Conservation (phyloP, 2,329 filamentous ascomycete species). For the Cladosporium colombiae region DNA sequence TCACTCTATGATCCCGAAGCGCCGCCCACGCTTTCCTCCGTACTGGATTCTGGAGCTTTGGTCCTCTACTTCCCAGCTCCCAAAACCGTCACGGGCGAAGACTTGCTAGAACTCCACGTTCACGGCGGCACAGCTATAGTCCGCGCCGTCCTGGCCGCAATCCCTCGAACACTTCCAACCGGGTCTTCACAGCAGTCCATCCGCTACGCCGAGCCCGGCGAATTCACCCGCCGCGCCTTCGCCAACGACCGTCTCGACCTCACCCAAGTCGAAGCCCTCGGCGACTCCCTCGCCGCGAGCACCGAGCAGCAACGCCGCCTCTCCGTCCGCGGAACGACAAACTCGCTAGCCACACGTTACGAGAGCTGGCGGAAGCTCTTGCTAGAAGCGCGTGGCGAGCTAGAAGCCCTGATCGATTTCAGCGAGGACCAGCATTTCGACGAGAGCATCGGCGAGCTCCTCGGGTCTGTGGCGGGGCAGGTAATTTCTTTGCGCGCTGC, state of each 20-base stretch:
- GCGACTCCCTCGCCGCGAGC: slow-evolving; percentile 62
- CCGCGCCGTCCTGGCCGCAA: slow-evolving; percentile 78
- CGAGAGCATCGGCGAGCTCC: slow-evolving; percentile 72
- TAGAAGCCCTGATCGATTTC: slow-evolving; percentile 96
- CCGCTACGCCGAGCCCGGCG: slow-evolving; percentile 89
- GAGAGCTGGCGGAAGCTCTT: slow-evolving; percentile 78
- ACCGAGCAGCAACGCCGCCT: slow-evolving; percentile 92
- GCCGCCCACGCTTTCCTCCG: slow-evolving; percentile 42
- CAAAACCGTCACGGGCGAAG: slow-evolving; percentile 85
- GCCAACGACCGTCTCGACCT: slow-evolving; percentile 82
- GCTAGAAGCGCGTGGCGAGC: slow-evolving; percentile 79
- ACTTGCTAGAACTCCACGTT: slow-evolving; percentile 89
- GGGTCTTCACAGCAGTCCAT: slow-evolving; percentile 45
- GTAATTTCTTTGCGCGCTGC: slow-evolving; percentile 62
- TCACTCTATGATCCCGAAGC: slow-evolving; percentile 65
- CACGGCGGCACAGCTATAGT: slow-evolving; percentile 90
- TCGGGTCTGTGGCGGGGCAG: slow-evolving; percentile 67
- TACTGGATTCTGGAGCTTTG: slow-evolving; percentile 76
- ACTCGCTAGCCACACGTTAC: slow-evolving; percentile 69
- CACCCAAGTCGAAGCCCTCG: slow-evolving; percentile 72
- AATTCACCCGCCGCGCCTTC: slow-evolving; percentile 93
- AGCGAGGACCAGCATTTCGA: slow-evolving; percentile 97
- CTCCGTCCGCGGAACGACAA: slow-evolving; percentile 74
- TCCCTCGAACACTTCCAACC: slow-evolving; percentile 42
- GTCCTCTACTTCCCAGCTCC: slow-evolving; percentile 81